Base-by-base conservation (phyloP, 2,329 filamentous ascomycete species). In the Diaporthe eres region DNA sequence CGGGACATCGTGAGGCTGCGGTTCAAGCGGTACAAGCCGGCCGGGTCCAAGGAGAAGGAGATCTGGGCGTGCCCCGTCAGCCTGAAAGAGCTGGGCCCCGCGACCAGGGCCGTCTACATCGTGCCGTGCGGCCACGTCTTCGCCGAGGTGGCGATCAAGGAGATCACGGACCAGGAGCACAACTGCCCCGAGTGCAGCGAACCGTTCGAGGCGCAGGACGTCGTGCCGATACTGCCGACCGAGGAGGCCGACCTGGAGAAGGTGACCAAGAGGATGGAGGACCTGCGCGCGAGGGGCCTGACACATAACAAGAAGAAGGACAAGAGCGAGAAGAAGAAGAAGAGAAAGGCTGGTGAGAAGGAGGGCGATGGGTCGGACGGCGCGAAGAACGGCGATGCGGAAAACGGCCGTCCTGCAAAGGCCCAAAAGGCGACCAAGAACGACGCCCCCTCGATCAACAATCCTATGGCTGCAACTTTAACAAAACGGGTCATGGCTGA, bases 81-180 rank as follows among this genome's bases (percentile, higher is more conserved):
- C 2, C 91, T 94, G 80, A 98, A 97, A 82, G 92, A 94, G 82
- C 85, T 99, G 34, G 97, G 97, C 0, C 92, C 95, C 0, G 88
- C 89, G 7, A 92, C 93, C 22, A 96, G 93, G 84, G 90, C 95
- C 0, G 95, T 98, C 1, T 99, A 98, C 81, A 81, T 99, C 3
- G 94, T 98, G 6, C 97, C 97, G 0, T 99, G 97, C 81, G 97
- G 97, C 0, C 97, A 99, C 86, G 96, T 95, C 0, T 98, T 98
- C 84, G 93, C 95, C 0, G 95, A 97, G 77, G 92, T 92, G 72
- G 95, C 95, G 10, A 92, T 98, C 78, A 94, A 93, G 79, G 94
- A 97, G 84, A 92, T 97, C n/a, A 82, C 86, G 4, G 93, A 94
- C 78, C 87, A 88, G 39, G 81, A 77, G 55, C 67, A 74, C 37